Conservation (phyloP, 2,329 filamentous ascomycete species). For the Trichoderma citrinoviride region DNA sequence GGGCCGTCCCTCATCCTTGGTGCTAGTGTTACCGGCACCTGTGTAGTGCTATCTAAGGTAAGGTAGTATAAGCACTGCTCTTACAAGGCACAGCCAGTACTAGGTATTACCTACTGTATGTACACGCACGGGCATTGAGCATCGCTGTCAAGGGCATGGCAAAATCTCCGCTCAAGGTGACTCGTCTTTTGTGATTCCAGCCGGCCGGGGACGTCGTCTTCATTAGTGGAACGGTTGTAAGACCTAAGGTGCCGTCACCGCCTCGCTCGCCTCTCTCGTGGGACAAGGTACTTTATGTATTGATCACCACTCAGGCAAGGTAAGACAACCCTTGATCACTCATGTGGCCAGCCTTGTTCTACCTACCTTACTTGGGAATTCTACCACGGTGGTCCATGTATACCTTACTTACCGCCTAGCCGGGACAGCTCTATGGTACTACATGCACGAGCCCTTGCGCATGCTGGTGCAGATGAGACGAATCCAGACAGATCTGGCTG, state of each 20-base stretch:
- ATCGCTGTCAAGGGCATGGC: neutral
- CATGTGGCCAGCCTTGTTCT: too few relatives aligned
- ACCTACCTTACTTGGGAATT: too few relatives aligned
- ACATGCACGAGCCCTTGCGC: too few relatives aligned
- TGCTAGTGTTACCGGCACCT: too few relatives aligned
- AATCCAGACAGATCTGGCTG: neutral
- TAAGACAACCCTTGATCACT: too few relatives aligned
- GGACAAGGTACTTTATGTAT: neutral
- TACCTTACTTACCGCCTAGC: neutral
- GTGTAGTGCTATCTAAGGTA: too few relatives aligned
- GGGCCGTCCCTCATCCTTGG: constrained; percentile 10
- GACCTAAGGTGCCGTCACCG: constrained; percentile 11
- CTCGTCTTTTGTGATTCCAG: neutral
- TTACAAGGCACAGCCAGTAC: too few relatives aligned
- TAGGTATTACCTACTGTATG: too few relatives aligned
- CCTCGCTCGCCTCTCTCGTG: neutral
- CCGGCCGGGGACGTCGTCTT: neutral
- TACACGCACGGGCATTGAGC: neutral
- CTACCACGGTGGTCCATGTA: too few relatives aligned
- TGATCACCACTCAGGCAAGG: too few relatives aligned
- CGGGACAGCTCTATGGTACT: neutral
- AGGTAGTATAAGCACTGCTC: too few relatives aligned
- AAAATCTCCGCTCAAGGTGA: neutral
- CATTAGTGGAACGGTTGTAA: constrained; percentile 8
- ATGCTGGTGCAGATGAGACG: neutral